phyloP scores from a whole-genome alignment of 495 filamentous ascomycete genomes.

The Haplographium delicatum region DNA sequence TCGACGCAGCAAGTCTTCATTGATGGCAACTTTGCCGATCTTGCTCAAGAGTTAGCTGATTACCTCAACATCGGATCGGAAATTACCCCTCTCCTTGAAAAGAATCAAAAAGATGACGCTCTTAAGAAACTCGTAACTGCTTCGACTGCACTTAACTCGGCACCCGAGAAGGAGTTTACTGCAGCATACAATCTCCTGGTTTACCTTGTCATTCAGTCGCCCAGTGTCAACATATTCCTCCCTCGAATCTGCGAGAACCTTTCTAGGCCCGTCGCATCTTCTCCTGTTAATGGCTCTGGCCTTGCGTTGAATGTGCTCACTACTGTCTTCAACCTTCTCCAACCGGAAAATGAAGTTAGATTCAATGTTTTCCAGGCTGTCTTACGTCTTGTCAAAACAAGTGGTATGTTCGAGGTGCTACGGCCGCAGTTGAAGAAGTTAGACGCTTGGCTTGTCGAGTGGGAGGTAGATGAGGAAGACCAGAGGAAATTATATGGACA shows the following conservation, averaged over 20 bases:
- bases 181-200: slow-evolving; percentile 93
- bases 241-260: slow-evolving; percentile 83
- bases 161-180: slow-evolving; percentile 93
- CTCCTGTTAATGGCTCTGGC: slow-evolving; percentile 74
- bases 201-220: slow-evolving; percentile 81
- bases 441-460: slow-evolving; percentile 73
- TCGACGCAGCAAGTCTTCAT: slow-evolving; percentile 56
- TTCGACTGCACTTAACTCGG: slow-evolving; percentile 63
- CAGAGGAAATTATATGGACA: slow-evolving; percentile 74
- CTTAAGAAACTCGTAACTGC: slow-evolving; percentile 82
- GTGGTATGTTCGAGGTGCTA: slow-evolving; percentile 71
- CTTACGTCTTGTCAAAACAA: slow-evolving; percentile 67
- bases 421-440: slow-evolving; percentile 73
- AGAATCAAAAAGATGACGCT: slow-evolving; percentile 75
- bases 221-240: slow-evolving; percentile 78
- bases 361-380: slow-evolving; percentile 88
- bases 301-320: slow-evolving; percentile 83
- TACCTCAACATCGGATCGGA: slow-evolving; percentile 58
- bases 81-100: slow-evolving; percentile 63
- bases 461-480: slow-evolving; percentile 78
- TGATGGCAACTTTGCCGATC: slow-evolving; percentile 84
- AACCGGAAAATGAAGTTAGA: slow-evolving; percentile 64
- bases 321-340: slow-evolving; percentile 94
- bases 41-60: slow-evolving; percentile 71
- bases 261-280: slow-evolving; percentile 76